Evolutionary conservation across 257 asterid species (phyloP), one percentile per base, ranked within the genome.

Genomic region (Verbena officinalis): DNA sequence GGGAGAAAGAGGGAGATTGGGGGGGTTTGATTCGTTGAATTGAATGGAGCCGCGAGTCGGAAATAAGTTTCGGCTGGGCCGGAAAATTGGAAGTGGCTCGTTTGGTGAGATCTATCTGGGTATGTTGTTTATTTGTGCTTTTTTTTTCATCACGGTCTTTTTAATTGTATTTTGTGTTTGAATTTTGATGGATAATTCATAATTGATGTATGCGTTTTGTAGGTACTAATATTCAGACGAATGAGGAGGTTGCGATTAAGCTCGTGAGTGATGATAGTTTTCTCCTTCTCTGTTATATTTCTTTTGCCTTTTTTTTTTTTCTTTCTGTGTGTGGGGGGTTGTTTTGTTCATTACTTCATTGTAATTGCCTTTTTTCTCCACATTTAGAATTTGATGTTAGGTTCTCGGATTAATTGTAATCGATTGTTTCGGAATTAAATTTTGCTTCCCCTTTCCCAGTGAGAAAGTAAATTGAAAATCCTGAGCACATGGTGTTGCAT

Each of bases 1-100:
- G 3, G 40, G 1, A 2, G 40, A 4, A 27, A 9, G 40, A 45
- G 59, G 30, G 13, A 2, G 16, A 49, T 51, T 40, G 42, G 74
- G 42, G 74, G 53, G 69, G 44, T 57, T 39, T 44, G 71, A 66
- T 75, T 62, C 55, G 66, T 24, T 52, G 30, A 52, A 23, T 73
- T 73, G 38, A 50, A 85, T 85, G 92, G 92, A 85, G 80, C 86
- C 86, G 71, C 89, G 86, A 19, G 85, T 85, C 68, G 92, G 89
- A 55, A 82, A 79, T 60, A 85, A 74, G 79, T 85, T 70, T 48
- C 81, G 88, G 31, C 49, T 85, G 56, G 92, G 92, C 17, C 73
- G 89, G 68, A 85, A 85, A 75, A 85, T 85, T 54, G 92, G 92
- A 59, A 79, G 88, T 49, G 92, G 92, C 60, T 85, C 92, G 15